These are phyloP conservation scores for Solanum clarkiae DNA, from an alignment of 257 asterid species.

Conservation along the genomic window DNA sequence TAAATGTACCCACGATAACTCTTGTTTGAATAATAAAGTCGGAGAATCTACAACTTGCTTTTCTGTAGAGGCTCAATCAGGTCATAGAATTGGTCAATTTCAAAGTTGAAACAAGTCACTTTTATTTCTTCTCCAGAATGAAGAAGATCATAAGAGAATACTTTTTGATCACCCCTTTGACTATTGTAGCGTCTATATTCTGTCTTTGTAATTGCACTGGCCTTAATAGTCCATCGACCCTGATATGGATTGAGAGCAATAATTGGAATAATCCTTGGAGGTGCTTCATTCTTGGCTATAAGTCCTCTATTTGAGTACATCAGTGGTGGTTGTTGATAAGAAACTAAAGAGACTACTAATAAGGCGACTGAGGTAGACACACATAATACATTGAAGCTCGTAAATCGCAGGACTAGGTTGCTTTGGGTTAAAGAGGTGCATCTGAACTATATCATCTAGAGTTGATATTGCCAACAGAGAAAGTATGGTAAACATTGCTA, in stretches of 20 bases:
- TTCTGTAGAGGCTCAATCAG: too few relatives aligned
- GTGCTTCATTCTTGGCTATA: constrained; percentile 62
- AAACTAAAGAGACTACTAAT: constrained; percentile 42
- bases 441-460: constrained; percentile 27
- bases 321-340: constrained; percentile 52
- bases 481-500: constrained; percentile 20
- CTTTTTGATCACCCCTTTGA: constrained; percentile 82
- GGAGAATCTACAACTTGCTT: too few relatives aligned
- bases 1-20: too few relatives aligned
- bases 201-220: constrained; percentile 67
- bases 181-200: constrained; percentile 61
- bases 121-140: constrained; percentile 92
- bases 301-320: constrained; percentile 72
- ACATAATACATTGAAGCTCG: constrained; percentile 37
- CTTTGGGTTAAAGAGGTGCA: constrained; percentile 23
- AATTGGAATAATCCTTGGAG: constrained; percentile 68
- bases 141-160: constrained; percentile 84
- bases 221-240: constrained; percentile 88
- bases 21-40: too few relatives aligned
- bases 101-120: constrained; percentile 26
- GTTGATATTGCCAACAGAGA: constrained; percentile 25
- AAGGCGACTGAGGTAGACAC: constrained; percentile 51
- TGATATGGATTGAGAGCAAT: constrained; percentile 76
- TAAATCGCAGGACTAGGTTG: constrained; percentile 25
- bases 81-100: too few relatives aligned